phyloP scores from a whole-genome alignment of 176 grass and related monocot species.

The Triticum urartu region DNA sequence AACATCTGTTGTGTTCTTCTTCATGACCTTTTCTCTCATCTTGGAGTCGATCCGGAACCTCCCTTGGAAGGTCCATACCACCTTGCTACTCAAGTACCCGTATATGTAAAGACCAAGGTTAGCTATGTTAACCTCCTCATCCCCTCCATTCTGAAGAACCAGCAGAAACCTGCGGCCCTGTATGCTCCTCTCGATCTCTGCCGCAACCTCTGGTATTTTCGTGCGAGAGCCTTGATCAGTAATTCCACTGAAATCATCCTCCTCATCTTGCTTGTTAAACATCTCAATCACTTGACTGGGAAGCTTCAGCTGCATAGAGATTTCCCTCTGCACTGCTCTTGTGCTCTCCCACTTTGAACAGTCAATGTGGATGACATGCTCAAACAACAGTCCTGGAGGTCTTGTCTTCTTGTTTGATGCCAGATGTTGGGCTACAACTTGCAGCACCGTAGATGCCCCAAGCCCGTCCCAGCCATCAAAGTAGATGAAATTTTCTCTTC shows the following conservation, averaged over 20 bases:
- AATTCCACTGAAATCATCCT: neutral
- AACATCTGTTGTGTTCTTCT: neutral
- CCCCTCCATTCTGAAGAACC: neutral
- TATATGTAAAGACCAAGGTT: neutral
- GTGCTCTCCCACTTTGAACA: no score
- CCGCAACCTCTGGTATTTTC: no score
- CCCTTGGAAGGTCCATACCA: neutral
- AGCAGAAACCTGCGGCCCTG: neutral
- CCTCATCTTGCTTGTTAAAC: neutral
- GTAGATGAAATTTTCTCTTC: no score
- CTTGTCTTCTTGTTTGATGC: no score
- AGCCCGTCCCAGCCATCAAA: no score
- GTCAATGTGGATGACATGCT: no score
- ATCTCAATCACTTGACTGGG: neutral
- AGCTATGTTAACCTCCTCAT: neutral
- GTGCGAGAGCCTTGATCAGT: no score
- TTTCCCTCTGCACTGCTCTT: no score
- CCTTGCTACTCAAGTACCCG: neutral
- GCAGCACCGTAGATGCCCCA: no score
- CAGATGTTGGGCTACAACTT: no score
- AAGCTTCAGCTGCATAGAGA: neutral
- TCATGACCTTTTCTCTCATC: neutral
- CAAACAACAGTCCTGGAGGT: no score
- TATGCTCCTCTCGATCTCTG: no score
- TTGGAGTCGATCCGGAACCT: neutral